Evolutionary conservation across 163 green algal genomes (phyloP), one percentile per base, ranked within the genome.

Genomic region (Scenedesmus sp.): DNA sequence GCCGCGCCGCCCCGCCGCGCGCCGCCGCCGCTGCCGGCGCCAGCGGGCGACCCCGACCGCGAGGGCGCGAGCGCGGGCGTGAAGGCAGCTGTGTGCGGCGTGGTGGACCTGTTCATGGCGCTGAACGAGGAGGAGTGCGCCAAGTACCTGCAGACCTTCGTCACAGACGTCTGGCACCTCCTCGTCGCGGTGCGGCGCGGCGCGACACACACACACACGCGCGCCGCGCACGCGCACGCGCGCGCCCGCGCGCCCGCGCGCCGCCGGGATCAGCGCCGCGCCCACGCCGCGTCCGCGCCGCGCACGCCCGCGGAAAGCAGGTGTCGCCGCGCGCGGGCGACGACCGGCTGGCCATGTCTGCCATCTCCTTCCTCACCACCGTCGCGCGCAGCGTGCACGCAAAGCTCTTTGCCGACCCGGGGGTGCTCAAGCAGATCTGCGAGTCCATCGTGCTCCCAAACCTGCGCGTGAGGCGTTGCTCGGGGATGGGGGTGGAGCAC

Each of bases 61-160:
- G 60, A 81, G 73, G 60, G 60, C 15, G 24, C 39, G 11, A 18
- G 93, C 51, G 91, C 97, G 69, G 87, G 82, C 3, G 81, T 96
- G 20, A 97, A 97, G 75, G 57, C 76, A 9, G 76, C 76, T 28
- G 85, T 97, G 0, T 97, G 92, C 69, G 85, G 95, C 70, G 95
- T 92, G 77, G 89, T 97, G 75, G 94, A 93, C 72, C 86, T 98
- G 50, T 98, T 98, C 81, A 94, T 98, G 83, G 93, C 97, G 83
- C 93, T 94, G 75, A 95, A 97, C 63, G 96, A 99, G 86, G 95
- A 99, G 83, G 97, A 99, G 63, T 98, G 99, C 87, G 85, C 89
- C 31, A 89, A 89, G 67, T 98, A 91, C 87, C 87, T 98, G 75
- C 50, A 92, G 71, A 95, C 89, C 2, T 99, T 98, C 80, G 93